Percentiles rank a stretch among this genome's conserved stretches.
Evolutionary conservation across 2,329 filamentous ascomycete species (phyloP).

Genomic region (Hortaea sp.): DNA sequence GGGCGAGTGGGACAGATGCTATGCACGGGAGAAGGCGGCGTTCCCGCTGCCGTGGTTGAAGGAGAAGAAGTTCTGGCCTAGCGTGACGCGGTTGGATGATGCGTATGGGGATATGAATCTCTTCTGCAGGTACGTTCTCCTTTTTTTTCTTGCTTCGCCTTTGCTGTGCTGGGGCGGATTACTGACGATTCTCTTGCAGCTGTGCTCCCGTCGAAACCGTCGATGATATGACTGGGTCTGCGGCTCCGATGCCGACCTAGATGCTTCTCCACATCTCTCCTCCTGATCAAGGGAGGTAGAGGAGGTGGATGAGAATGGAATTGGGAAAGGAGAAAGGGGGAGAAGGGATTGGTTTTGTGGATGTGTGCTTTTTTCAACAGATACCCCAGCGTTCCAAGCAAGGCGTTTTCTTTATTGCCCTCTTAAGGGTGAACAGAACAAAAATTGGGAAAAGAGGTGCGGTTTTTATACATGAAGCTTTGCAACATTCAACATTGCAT

Average conservation of each 20-base stretch:
- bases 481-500: conserved; percentile 3
- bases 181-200: conserved; percentile 7
- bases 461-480: no score
- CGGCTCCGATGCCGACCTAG: conserved; percentile 21
- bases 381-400: conserved; percentile 3
- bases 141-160: background rate
- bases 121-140: conserved; percentile 59
- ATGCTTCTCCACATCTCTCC: background rate
- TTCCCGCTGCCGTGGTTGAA: conserved; percentile 73
- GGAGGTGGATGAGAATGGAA: background rate
- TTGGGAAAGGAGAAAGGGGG: background rate
- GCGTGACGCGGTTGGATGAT: conserved; percentile 77
- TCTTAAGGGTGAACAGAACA: no score
- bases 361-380: background rate
- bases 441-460: no score
- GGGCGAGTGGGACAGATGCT: conserved; percentile 70
- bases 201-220: conserved; percentile 68
- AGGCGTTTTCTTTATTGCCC: conserved; percentile 1
- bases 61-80: conserved; percentile 98
- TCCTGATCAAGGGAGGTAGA: background rate
- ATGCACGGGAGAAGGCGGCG: conserved; percentile 71
- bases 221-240: conserved; percentile 26
- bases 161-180: background rate
- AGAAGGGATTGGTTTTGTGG: background rate
- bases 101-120: conserved; percentile 84